phyloP scores from a whole-genome alignment of 805 yeast species.

The Citeromyces matritensis region DNA sequence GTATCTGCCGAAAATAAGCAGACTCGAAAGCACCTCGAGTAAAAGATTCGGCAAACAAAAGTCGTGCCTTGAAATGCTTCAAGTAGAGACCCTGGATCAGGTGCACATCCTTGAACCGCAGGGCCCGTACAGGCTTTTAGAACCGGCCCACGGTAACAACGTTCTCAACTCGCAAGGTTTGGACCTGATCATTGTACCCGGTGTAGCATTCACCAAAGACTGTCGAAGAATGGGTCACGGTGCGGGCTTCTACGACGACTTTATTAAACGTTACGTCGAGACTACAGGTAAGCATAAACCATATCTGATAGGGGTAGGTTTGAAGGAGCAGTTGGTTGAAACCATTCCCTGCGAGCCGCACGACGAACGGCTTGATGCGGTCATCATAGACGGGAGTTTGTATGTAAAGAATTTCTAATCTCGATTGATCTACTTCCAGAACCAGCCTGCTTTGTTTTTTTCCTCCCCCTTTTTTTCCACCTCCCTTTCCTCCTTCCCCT shows the following conservation, averaged over 20 bases:
- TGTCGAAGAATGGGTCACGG: constrained; percentile 73
- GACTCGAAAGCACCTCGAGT: constrained; percentile 12
- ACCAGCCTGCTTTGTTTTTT: constrained; percentile 3
- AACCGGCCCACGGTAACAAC: constrained; percentile 28
- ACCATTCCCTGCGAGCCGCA: constrained; percentile 44
- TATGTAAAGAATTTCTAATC: constrained; percentile 3
- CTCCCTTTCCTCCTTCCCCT: background rate
- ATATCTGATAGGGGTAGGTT: constrained; percentile 44
- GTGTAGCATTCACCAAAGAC: constrained; percentile 53
- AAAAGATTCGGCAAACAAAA: constrained; percentile 13
- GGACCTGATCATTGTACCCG: constrained; percentile 73
- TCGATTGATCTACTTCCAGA: constrained; percentile 2
- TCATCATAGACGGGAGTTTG: constrained; percentile 25
- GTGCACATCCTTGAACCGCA: constrained; percentile 38
- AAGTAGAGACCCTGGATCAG: constrained; percentile 22
- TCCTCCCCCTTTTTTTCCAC: too few species aligned
- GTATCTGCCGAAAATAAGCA: constrained; percentile 35
- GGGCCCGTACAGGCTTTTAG: constrained; percentile 54
- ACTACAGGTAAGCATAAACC: constrained; percentile 18
- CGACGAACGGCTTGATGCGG: constrained; percentile 43
- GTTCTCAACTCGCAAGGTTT: constrained; percentile 19
- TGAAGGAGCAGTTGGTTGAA: constrained; percentile 43
- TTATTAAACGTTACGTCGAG: constrained; percentile 31
- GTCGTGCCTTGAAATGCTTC: constrained; percentile 41
- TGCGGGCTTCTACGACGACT: constrained; percentile 84